Base-by-base conservation (phyloP, 768 basidiomycete genomes). In the Ramaria rubella region DNA sequence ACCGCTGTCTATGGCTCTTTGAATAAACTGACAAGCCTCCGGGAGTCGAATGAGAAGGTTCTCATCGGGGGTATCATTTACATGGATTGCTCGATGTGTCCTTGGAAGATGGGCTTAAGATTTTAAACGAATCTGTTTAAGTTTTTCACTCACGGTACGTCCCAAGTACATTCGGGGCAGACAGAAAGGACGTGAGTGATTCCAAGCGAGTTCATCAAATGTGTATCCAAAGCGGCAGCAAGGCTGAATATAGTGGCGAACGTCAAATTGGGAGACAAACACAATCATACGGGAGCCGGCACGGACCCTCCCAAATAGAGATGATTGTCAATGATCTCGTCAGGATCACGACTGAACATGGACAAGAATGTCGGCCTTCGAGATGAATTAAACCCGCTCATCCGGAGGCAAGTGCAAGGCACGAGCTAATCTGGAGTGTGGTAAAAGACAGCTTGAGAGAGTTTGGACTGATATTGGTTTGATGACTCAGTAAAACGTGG, bases 111-210 rank as follows among this genome's bases (percentile, higher is more conserved):
- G 67, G 61, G 88, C 86, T 46, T 84, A 81, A 43, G 86, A 85
- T 49, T 87, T 86, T 5, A 12, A 40, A 40, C 15, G 23, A 42
- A 21, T 4, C 26, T 34, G 15, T 17, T 31, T 24, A 11, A 34
- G 6, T n/a, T 23, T 23, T 29, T 11, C 15, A 23, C 45, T 33
- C 21, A 46, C 45, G 55, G 55, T 11, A 49, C 26, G 24, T 56
- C 55, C 55, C 55, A 56, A 1, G 73, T 67, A 57, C 73, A 74
- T 54, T 91, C 89, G 33, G 72, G 68, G 64, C 89, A 90, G 53
- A 89, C 87, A 45, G 87, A 90, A 17, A 91, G 68, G 50, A 90
- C 82, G 69, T 91, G 89, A 5, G 86, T 87, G 59, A 91, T 85
- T 58, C 81, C 80, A 62, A 83, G 82, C 68, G 89, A 86, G 49